Conservation (phyloP, 345 rosid species). For the thale cress (Arabidopsis thaliana) region TAIR10.1 NC_003070.9:832501-833000, state of each 20-base stretch:
- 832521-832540: slow-evolving; percentile 91
- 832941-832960: slow-evolving; percentile 22
- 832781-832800: slow-evolving; percentile 94
- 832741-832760: slow-evolving; percentile 67
- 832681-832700: slow-evolving; percentile 11
- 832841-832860: slow-evolving; percentile 90
- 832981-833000: background rate
- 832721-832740: slow-evolving; percentile 23
- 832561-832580: slow-evolving; percentile 79
- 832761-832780: slow-evolving; percentile 98
- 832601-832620: slow-evolving; percentile 74
- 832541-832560: slow-evolving; percentile 91
- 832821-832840: slow-evolving; percentile 91
- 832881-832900: slow-evolving; percentile 94
- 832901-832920: slow-evolving; percentile 87
- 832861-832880: slow-evolving; percentile 88
- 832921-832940: slow-evolving; percentile 95
- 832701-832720: slow-evolving; percentile 25
- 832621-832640: slow-evolving; percentile 86
- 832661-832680: slow-evolving; percentile 7
- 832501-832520: slow-evolving; percentile 85
- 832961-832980: slow-evolving; percentile 24
- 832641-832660: slow-evolving; percentile 48
- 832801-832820: slow-evolving; percentile 88
- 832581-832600: slow-evolving; percentile 77